Conservation (phyloP, 108 stramenopile genomes). For the Discostella pseudostelligera region DNA sequence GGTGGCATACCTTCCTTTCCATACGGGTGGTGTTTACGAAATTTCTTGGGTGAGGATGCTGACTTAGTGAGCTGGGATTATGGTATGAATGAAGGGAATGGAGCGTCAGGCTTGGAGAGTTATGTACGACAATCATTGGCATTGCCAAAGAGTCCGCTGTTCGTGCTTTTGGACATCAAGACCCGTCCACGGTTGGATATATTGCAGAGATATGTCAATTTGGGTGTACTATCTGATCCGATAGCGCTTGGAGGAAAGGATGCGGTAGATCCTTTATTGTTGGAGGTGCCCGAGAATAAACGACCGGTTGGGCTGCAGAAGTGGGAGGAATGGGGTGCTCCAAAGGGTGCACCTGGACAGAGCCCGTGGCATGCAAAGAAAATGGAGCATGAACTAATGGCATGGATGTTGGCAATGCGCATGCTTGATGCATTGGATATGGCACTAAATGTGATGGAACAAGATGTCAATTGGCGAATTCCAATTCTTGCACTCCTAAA, state of each 20-base stretch:
- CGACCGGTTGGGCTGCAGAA: slow-evolving; percentile 67
- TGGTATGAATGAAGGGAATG: slow-evolving; percentile 78
- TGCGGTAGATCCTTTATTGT: slow-evolving; percentile 36
- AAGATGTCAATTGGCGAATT: slow-evolving; percentile 29
- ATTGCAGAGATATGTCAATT: slow-evolving; percentile 57
- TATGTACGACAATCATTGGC: slow-evolving; percentile 67
- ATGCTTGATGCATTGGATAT: slow-evolving; percentile 70
- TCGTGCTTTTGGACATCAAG: slow-evolving; percentile 71
- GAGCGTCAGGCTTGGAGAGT: slow-evolving; percentile 62
- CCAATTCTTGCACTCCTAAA: slow-evolving; percentile 9
- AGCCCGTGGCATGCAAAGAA: slow-evolving; percentile 83
- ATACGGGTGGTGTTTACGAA: slow-evolving; percentile 81
- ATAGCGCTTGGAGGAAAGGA: slow-evolving; percentile 59
- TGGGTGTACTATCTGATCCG: slow-evolving; percentile 61
- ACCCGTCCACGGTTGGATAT: slow-evolving; percentile 32
- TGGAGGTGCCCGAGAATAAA: slow-evolving; percentile 32
- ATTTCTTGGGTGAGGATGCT: slow-evolving; percentile 71
- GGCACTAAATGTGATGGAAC: slow-evolving; percentile 47
- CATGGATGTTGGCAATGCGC: slow-evolving; percentile 81
- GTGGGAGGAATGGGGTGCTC: slow-evolving; percentile 88
- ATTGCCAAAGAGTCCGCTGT: slow-evolving; percentile 51
- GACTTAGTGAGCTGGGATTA: slow-evolving; percentile 82
- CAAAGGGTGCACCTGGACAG: slow-evolving; percentile 65
- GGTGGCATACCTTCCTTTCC: slow-evolving; percentile 89
- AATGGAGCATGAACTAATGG: slow-evolving; percentile 79